A percentile compares a stretch with the other conserved stretches of the same genome.
Conservation (phyloP, 306 rosid genomes). For the Glycine latifolia region DNA sequence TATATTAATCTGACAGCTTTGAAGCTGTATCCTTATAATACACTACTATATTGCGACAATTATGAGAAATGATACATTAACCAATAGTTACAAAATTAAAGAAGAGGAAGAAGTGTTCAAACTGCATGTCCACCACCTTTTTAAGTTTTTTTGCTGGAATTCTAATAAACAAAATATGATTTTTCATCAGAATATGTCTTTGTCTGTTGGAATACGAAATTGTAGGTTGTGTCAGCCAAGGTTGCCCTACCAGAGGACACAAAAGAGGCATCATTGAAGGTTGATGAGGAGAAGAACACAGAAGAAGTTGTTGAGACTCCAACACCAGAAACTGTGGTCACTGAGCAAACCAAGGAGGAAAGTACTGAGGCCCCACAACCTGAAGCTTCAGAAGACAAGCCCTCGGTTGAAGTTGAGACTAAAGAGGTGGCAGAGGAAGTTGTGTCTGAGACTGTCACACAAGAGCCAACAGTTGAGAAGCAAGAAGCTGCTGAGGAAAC, state of each 20-base stretch:
- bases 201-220: conserved; percentile 14
- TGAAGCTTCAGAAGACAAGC: conserved; percentile 45
- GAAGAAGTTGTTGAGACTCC: conserved; percentile 48
- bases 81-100: background rate
- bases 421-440: conserved; percentile 42
- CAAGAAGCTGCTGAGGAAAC: conserved; percentile 49
- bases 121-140: background rate
- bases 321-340: conserved; percentile 26
- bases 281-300: conserved; percentile 44
- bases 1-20: background rate
- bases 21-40: background rate
- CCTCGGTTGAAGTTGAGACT: conserved; percentile 44
- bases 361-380: conserved; percentile 31
- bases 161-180: background rate
- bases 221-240: conserved; percentile 69
- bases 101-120: background rate
- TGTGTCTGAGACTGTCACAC: conserved; percentile 44
- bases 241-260: conserved; percentile 61
- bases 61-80: background rate
- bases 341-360: conserved; percentile 54
- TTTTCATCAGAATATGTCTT: background rate
- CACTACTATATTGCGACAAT: background rate
- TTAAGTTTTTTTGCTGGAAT: background rate
- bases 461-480: conserved; percentile 47
- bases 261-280: conserved; percentile 53